These are phyloP conservation scores for Fusarium begoniae DNA, from an alignment of 2,329 filamentous ascomycete genomes.

Conservation along the genomic window DNA sequence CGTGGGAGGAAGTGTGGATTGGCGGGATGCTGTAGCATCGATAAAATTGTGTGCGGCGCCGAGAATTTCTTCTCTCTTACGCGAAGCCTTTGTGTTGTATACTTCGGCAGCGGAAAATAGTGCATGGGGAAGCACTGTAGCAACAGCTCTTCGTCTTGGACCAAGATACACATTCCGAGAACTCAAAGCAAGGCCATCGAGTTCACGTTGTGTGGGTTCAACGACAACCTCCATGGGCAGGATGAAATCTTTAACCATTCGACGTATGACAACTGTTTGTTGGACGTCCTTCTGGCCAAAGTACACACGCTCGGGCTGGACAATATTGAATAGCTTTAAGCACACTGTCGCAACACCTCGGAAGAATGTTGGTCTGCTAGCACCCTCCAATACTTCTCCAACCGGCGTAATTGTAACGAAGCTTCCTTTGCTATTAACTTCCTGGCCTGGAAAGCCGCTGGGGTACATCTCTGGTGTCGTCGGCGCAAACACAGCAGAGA, in stretches of 20 bases:
- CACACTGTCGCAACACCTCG: conserved; percentile 95
- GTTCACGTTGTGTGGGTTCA: conserved; percentile 77
- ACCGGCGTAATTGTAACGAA: conserved; percentile 94
- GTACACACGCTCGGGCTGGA: conserved; percentile 75
- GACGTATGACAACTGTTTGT: conserved; percentile 89
- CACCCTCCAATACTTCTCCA: conserved; percentile 82
- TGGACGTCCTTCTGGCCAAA: conserved; percentile 99
- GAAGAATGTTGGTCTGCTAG: conserved; percentile 91
- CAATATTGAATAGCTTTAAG: conserved; percentile 73
- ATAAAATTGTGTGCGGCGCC: conserved; percentile 73
- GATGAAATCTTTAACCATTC: conserved; percentile 89
- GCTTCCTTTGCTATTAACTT: conserved; percentile 79
- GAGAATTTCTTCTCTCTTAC: conserved; percentile 73
- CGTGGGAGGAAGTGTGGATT: conserved; percentile 66
- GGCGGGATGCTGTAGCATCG: conserved; percentile 63
- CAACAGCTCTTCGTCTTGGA: conserved; percentile 73
- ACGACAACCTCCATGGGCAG: conserved; percentile 79
- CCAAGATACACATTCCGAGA: conserved; percentile 95
- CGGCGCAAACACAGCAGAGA: conserved; percentile 88
- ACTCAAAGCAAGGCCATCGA: conserved; percentile 87
- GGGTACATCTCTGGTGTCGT: conserved; percentile 89
- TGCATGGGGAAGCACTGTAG: conserved; percentile 75
- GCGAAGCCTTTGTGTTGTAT: conserved; percentile 63
- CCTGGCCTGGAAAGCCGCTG: conserved; percentile 75
- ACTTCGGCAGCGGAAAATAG: conserved; percentile 75